Evolutionary conservation across 139 green algal genomes (phyloP).

Genomic region (Mychonastes homosphaera): DNA sequence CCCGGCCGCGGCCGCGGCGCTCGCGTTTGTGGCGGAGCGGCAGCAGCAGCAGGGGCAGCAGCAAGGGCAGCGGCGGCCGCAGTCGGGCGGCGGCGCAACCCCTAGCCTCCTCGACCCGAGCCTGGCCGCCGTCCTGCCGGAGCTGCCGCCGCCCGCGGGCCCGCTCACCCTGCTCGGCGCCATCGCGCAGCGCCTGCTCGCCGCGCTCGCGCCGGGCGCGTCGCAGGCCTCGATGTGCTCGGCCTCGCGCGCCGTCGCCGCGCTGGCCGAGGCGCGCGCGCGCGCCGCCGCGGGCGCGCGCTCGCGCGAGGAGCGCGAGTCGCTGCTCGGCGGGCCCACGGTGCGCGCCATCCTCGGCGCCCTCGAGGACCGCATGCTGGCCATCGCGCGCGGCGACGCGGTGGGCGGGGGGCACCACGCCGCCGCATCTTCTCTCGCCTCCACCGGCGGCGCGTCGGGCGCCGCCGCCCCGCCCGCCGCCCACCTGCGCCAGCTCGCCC

Average conservation of each 20-base stretch:
- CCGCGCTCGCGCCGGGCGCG: conserved; percentile 3
- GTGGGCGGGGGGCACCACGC: neutral
- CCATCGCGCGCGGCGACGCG: neutral
- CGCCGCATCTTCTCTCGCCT: neutral
- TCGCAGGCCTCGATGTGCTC: neutral
- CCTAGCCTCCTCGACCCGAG: too few species aligned
- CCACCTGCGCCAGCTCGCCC: conserved; percentile 10
- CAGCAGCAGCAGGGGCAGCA: too few species aligned
- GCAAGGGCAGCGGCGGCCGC: too few species aligned
- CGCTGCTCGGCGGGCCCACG: conserved; percentile 3
- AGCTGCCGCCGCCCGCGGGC: too few species aligned
- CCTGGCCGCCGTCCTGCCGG: too few species aligned
- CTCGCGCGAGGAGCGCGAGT: conserved; percentile 4
- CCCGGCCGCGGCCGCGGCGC: too few species aligned
- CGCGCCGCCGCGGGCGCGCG: conserved; percentile 10
- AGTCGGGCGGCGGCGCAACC: too few species aligned
- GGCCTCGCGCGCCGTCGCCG: conserved; percentile 9
- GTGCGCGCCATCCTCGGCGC: conserved; percentile 7
- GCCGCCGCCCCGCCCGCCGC: neutral
- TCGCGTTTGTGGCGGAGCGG: too few species aligned
- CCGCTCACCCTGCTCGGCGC: conserved; percentile 18
- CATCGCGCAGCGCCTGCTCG: conserved; percentile 25
- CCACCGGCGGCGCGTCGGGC: neutral
- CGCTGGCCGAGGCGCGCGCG: conserved; percentile 14
- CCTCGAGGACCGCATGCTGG: conserved; percentile 15